Evolutionary conservation across 2,329 filamentous ascomycete species (phyloP), one percentile per base, ranked within the genome.

Genomic region (Pyrenophora tritici-repentis): DNA sequence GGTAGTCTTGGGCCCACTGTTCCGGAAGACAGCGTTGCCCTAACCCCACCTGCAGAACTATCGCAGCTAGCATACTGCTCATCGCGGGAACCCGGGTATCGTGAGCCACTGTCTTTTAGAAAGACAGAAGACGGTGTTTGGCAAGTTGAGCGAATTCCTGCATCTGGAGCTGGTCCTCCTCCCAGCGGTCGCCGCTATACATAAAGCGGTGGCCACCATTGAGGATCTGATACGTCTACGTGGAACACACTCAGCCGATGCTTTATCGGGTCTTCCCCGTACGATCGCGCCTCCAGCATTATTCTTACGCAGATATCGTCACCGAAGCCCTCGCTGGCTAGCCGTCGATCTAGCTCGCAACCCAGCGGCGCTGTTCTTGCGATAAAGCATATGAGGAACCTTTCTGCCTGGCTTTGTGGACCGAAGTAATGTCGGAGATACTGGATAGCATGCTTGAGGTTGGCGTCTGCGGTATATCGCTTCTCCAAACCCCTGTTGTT

Each of bases 301-400:
- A 38, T 38, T 5, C 16, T n/a, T 0, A 14, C 13, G 8, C 42
- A 14, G 14, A 13, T 22, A 22, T 26, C 42, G 8, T n/a, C 7
- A 12, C 38, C 42, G 2, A 38, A 14, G 4, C 16, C 10, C 13
- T 22, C 34, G 24, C 24, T 10, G 9, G 9, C 31, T 8, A 53
- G 10, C 13, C 33, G 20, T 5, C 24, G 32, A 9, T 33, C 29
- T 36, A 53, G 34, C 13, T 43, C 37, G 14, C 17, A 16, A 18
- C 33, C 37, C 22, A 44, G 20, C 6, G 13, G 45, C 10, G 42
- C 34, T 4, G 47, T 40, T 1, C 44, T 29, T 2, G 38, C 53
- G 8, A 45, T 35, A 22, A 56, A 54, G 29, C 45, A 55, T 24
- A 50, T 29, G 8, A 59, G 35, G 6, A 59, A 56, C 13, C 34